These are phyloP conservation scores for Microdochium nivale DNA, from an alignment of 2,329 filamentous ascomycete genomes.

Conservation along the genomic window DNA sequence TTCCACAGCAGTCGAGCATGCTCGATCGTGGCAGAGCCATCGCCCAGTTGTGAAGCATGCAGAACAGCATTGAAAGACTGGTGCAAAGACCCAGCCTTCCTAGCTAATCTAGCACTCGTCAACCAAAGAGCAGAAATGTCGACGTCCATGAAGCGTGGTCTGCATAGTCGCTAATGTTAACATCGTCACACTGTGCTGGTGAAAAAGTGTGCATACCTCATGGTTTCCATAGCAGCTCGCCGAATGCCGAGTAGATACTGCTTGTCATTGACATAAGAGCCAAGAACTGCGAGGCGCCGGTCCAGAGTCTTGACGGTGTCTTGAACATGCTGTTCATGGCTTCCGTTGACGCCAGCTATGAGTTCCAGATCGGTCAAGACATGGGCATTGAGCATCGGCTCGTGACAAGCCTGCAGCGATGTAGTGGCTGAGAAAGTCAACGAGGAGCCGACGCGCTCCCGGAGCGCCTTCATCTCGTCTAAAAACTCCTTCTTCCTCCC, in stretches of 20 bases:
- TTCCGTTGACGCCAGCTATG: constrained; percentile 45
- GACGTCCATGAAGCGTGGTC: constrained; percentile 53
- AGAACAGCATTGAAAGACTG: constrained; percentile 92
- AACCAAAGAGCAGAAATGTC: constrained; percentile 84
- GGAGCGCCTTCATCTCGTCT: constrained; percentile 52
- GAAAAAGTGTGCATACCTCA: constrained; percentile 38
- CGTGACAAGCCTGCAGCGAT: constrained; percentile 77
- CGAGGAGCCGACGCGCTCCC: constrained; percentile 61
- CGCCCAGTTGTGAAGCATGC: constrained; percentile 75
- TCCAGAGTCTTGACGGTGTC: constrained; percentile 49
- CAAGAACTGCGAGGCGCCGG: constrained; percentile 77
- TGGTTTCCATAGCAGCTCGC: constrained; percentile 78
- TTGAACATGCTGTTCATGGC: constrained; percentile 28
- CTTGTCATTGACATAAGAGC: constrained; percentile 85
- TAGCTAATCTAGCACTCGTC: constrained; percentile 72
- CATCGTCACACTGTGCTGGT: constrained; percentile 3
- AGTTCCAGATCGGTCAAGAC: constrained; percentile 80
- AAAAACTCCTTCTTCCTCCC: constrained; percentile 43
- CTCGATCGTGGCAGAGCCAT: constrained; percentile 85
- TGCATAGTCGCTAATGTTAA: constrained; percentile 15
- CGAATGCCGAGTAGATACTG: constrained; percentile 85
- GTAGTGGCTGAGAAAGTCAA: constrained; percentile 70
- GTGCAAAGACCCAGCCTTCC: constrained; percentile 74
- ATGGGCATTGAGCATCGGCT: constrained; percentile 78
- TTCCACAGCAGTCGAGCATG: constrained; percentile 90